Evolutionary conservation across 306 rosid genomes (phyloP), one percentile per base, ranked within the genome.

Genomic region (Gynostemma pentaphyllum): DNA sequence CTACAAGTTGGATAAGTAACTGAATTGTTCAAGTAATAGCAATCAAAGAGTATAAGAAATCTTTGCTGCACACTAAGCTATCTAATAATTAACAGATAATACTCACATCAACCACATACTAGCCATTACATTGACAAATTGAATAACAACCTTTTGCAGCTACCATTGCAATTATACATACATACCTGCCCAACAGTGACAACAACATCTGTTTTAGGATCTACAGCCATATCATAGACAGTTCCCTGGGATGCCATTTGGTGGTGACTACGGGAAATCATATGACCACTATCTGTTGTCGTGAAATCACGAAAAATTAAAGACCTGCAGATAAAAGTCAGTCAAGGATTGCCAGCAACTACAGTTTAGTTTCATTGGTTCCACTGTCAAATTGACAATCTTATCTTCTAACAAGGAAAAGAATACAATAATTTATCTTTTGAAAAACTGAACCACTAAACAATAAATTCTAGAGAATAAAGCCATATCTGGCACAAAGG

Each of bases 111-210:
- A 21, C 32, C 39, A 4, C 21, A 4, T 12, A 47, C 8, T 13
- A 27, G 60, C 45, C 57, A 65, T 28, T 30, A 47, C 23, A 65
- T 19, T 7, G 29, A 24, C 10, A 1, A 15, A 41, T 62, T 42
- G 21, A 62, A 7, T 7, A 29, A 14, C 10, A 40, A 27, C 27
- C 29, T 3, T 39, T 62, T 63, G 54, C 61, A 21, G 22, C 65
- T 59, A 59, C 47, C 63, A 59, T 5, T 37, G 32, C 32, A 37
- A 19, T 59, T 26, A 5, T 19, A 19, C 47, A 59, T 59, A 56
- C 64, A 76, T 68, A 87, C 95, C 95, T 82, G 90, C 70, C 95
- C 88, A 74, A 78, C 88, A 45, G 95, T 87, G 60, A 87, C 81
- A 45, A 75, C 84, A 68, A 74, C 71, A 40, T 80, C 84, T 60